Conservation (phyloP, 805 yeast genomes). For the Candida jianshihensis region DNA sequence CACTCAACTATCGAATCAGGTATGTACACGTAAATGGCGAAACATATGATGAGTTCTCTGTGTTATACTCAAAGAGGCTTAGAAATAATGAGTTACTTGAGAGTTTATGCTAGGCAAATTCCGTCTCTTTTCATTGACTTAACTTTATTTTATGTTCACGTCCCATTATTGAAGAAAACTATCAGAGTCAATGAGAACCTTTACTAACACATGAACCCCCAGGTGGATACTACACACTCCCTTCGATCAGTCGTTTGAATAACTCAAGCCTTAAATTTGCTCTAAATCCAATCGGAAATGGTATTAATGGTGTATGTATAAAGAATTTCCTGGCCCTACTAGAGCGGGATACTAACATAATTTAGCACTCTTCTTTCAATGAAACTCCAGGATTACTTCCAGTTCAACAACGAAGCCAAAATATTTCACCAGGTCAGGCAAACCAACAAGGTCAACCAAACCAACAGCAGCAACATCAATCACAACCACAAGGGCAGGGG, state of each 20-base stretch:
- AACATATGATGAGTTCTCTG: too few species aligned
- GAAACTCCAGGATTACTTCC: constrained; percentile 2
- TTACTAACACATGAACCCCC: background rate
- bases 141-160: too few species aligned
- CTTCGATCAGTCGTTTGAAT: constrained; percentile 16
- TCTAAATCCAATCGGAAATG: constrained; percentile 12
- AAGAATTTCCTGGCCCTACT: too few species aligned
- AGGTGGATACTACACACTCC: constrained; percentile 18
- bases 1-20: constrained; percentile 20
- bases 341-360: too few species aligned
- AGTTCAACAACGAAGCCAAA: too few species aligned
- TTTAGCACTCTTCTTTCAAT: constrained; percentile 11
- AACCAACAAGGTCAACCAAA: background rate
- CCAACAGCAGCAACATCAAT: constrained; percentile 10
- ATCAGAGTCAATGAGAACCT: too few species aligned
- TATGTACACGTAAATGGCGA: constrained; percentile 14
- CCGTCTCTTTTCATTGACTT: too few species aligned
- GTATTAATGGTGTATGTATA: constrained; percentile 10
- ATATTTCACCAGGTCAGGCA: too few species aligned
- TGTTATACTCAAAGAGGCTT: too few species aligned
- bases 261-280: constrained; percentile 13
- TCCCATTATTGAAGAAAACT: too few species aligned
- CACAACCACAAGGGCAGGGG: constrained; percentile 15
- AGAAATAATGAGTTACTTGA: too few species aligned
- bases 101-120: too few species aligned